phyloP scores from a whole-genome alignment of 108 stramenopile species.

The Epipyxis sp. region DNA sequence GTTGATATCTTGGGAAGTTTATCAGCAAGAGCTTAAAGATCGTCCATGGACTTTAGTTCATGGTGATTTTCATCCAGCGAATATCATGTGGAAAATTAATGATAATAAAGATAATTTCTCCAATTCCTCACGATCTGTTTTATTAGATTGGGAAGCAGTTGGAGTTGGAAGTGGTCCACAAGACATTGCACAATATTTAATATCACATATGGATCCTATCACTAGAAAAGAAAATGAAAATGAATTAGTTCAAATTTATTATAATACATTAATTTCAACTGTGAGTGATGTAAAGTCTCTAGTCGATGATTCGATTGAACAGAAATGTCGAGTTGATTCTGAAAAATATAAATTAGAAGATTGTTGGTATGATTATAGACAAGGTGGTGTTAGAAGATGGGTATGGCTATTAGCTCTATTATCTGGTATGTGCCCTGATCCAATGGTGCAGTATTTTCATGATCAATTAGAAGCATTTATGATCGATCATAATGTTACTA shows the following conservation, averaged over 20 bases:
- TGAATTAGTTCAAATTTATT: background rate
- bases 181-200: conserved; percentile 39
- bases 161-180: conserved; percentile 38
- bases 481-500: conserved; percentile 5
- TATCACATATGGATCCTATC: conserved; percentile 33
- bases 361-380: background rate
- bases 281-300: background rate
- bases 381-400: background rate
- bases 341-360: background rate
- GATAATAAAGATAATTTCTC: background rate
- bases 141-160: conserved; percentile 34
- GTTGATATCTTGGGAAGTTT: background rate
- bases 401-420: conserved; percentile 1
- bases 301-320: background rate
- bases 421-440: conserved; percentile 7
- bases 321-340: background rate
- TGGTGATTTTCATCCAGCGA: conserved; percentile 40
- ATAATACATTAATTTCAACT: background rate
- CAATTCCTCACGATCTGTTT: background rate
- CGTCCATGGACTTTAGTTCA: conserved; percentile 39
- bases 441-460: conserved; percentile 15
- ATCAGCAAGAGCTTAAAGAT: background rate
- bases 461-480: conserved; percentile 7
- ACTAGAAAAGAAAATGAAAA: conserved; percentile 11
- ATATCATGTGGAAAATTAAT: conserved; percentile 22